Conservation (phyloP, 768 basidiomycete genomes). For the Ramaria sp. region DNA sequence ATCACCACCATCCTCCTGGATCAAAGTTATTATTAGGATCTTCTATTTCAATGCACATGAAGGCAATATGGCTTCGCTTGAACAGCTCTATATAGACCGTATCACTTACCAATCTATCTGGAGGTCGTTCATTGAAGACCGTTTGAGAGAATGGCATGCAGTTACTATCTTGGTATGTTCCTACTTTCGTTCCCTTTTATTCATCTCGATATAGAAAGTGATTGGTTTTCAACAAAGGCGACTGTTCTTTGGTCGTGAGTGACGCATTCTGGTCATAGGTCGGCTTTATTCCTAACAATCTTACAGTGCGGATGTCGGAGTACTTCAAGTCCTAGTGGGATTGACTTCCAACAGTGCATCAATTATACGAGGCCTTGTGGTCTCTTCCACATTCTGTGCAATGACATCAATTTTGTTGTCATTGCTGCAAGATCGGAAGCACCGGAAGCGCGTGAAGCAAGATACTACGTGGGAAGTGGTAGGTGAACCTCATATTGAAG, state of each 20-base stretch:
- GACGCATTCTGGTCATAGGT: neutral
- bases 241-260: neutral
- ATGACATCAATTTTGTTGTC: neutral
- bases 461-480: neutral
- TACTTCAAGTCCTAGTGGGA: neutral
- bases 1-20: slow-evolving; percentile 22
- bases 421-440: neutral
- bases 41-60: slow-evolving; percentile 30
- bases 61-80: slow-evolving; percentile 28
- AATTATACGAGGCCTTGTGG: neutral
- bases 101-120: slow-evolving; percentile 46
- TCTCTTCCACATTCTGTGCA: neutral
- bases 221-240: neutral
- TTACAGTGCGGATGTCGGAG: neutral
- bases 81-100: slow-evolving; percentile 42
- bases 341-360: neutral
- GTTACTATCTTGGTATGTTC: slow-evolving; percentile 28
- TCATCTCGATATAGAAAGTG: neutral
- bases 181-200: neutral
- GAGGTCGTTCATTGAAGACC: slow-evolving; percentile 34
- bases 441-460: neutral
- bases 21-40: slow-evolving; percentile 25
- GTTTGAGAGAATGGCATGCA: slow-evolving; percentile 40
- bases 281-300: neutral
- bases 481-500: neutral